These are phyloP conservation scores for Rauvolfia tetraphylla DNA, from an alignment of 257 asterid genomes.

Conservation along the genomic window DNA sequence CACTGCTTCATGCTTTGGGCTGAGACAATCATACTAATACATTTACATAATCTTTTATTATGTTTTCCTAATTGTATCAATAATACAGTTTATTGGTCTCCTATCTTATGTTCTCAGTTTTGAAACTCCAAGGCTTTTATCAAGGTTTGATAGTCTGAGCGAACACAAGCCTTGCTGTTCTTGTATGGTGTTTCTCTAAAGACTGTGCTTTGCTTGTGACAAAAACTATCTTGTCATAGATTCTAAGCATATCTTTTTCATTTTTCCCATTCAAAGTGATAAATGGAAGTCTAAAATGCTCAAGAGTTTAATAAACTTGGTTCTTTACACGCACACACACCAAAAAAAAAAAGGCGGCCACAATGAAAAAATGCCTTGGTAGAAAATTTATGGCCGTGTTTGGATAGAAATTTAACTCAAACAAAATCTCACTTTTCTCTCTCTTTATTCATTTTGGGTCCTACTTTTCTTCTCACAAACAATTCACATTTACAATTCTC, in stretches of 20 bases:
- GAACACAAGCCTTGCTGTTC: neutral
- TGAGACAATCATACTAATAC: neutral
- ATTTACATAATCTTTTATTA: too few relatives aligned
- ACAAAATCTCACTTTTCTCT: too few relatives aligned
- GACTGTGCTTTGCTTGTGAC: neutral
- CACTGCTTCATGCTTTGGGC: neutral
- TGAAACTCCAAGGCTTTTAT: neutral
- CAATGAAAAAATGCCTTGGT: too few relatives aligned
- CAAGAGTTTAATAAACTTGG: too few relatives aligned
- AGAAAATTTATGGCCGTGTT: too few relatives aligned
- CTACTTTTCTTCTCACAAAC: too few relatives aligned
- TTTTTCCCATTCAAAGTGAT: neutral
- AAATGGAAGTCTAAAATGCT: neutral
- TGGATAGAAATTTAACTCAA: too few relatives aligned
- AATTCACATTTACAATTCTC: too few relatives aligned
- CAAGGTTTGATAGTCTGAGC: neutral
- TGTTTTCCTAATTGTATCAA: neutral
- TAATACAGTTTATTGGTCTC: neutral
- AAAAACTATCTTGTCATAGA: neutral
- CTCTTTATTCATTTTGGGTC: too few relatives aligned
- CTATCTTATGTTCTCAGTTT: neutral
- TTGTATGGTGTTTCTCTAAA: neutral
- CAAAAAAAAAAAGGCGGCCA: too few relatives aligned
- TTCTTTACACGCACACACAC: too few relatives aligned
- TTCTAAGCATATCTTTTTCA: neutral